Evolutionary conservation across 306 rosid genomes (phyloP), one percentile per base, ranked within the genome.

Genomic region (Vachellia collinsii): DNA sequence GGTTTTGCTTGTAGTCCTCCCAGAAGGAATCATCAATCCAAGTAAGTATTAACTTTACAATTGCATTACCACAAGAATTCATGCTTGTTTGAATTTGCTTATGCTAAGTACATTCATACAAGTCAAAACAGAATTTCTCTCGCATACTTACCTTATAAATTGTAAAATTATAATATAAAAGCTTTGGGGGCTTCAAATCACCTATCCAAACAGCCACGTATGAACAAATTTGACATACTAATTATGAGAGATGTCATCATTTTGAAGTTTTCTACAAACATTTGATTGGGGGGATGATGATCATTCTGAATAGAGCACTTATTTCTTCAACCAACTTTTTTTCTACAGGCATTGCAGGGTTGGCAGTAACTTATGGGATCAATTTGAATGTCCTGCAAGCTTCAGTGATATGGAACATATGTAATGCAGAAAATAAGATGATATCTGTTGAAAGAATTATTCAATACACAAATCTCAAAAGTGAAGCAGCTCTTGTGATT

Each of bases 351-450:
- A 91, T 93, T 75, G 99, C 98, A 5, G 99, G 99, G 50, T 88
- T 95, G 86, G 99, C 99, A 16, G 97, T 95, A 53, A 95, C 99
- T 51, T 95, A 93, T 72, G 99, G 99, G 70, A 95, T 95, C 86
- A 95, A 91, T 84, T 68, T 93, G 83, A 95, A 95, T 86, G 97
- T 90, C 39, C 37, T 86, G 85, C 99, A 93, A 90, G 97, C 99
- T 83, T 54, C 89, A 23, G 91, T 90, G 67, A 95, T 95, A 84
- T 95, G 98, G 99, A 93, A 93, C 87, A 89, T 95, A 69, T 95
- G 99, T 83, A 91, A 93, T 78, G 97, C 99, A 50, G 98, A 95
- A 89, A 90, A 90, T 80, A 95, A 91, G 84, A 95, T 95, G 93
- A 95, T 95, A 78, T 95, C 99, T 65, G 98, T 93, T 81, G 99